phyloP scores from a whole-genome alignment of 2,329 filamentous ascomycete species.

The Cladorrhinum sp. region DNA sequence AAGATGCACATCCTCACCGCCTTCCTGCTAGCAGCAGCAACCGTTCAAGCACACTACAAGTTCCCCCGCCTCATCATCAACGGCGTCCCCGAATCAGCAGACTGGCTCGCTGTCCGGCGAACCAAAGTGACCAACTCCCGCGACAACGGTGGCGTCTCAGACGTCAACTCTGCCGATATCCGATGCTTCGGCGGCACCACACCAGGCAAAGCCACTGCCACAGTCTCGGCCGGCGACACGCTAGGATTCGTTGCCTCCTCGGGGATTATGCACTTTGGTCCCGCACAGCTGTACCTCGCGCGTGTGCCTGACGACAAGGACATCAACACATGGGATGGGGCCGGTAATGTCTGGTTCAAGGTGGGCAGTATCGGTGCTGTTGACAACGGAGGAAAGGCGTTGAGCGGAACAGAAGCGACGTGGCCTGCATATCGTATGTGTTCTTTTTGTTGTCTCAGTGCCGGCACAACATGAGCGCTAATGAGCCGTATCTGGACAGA shows the following conservation, averaged over 20 bases:
- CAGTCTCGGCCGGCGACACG: slow-evolving; percentile 29
- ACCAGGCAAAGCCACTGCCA: slow-evolving; percentile 23
- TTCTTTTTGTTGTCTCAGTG: neutral
- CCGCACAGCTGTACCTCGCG: slow-evolving; percentile 36
- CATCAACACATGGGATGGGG: slow-evolving; percentile 33
- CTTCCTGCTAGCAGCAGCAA: slow-evolving; percentile 5
- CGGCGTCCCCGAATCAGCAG: slow-evolving; percentile 27
- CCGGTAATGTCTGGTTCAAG: slow-evolving; percentile 37
- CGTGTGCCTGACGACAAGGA: slow-evolving; percentile 31
- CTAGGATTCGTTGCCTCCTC: slow-evolving; percentile 31
- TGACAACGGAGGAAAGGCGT: slow-evolving; percentile 19
- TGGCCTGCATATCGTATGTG: slow-evolving; percentile 35
- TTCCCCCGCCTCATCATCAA: slow-evolving; percentile 32
- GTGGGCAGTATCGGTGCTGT: slow-evolving; percentile 28
- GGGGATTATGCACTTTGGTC: slow-evolving; percentile 33
- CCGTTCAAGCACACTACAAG: slow-evolving; percentile 22
- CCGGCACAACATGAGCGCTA: neutral
- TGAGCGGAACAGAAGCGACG: slow-evolving; percentile 29
- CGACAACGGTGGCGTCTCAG: slow-evolving; percentile 33
- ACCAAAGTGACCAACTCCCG: slow-evolving; percentile 34
- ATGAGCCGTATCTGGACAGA: slow-evolving; percentile 22
- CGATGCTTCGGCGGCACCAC: slow-evolving; percentile 33
- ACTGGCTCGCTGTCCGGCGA: slow-evolving; percentile 28
- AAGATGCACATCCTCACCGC: neutral
- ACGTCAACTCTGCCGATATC: slow-evolving; percentile 33